These are phyloP conservation scores for Rosa hybrid DNA, from an alignment of 331 rosid species.

Conservation along the genomic window DNA sequence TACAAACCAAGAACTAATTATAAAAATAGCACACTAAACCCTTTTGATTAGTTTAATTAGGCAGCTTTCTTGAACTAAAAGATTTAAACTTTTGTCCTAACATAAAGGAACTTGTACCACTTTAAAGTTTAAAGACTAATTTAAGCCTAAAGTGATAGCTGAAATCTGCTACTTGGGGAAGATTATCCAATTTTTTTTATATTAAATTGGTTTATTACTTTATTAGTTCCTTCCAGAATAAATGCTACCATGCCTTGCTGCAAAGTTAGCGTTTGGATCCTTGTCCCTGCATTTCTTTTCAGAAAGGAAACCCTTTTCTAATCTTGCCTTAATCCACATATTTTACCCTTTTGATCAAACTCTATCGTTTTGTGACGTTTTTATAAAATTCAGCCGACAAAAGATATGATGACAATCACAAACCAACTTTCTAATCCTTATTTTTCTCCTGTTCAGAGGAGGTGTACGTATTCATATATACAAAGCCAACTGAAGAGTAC, in stretches of 20 bases:
- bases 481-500: background rate
- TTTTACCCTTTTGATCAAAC: background rate
- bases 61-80: background rate
- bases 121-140: background rate
- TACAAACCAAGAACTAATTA: background rate
- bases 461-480: background rate
- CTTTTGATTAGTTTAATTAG: background rate
- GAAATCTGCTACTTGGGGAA: constrained; percentile 4
- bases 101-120: constrained; percentile 3
- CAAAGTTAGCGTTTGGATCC: constrained; percentile 22
- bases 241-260: constrained; percentile 2
- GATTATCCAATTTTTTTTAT: background rate
- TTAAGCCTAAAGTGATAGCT: constrained; percentile 13
- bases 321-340: background rate
- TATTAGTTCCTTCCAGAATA: constrained; percentile 7
- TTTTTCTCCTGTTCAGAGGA: background rate
- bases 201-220: background rate
- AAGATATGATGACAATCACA: background rate
- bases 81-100: background rate
- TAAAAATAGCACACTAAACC: background rate
- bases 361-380: background rate
- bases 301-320: constrained; percentile 1
- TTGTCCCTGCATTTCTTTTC: background rate
- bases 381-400: background rate
- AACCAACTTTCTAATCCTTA: constrained; percentile 1